phyloP scores from a whole-genome alignment of 2,329 filamentous ascomycete genomes.

The Alternaria longipes region DNA sequence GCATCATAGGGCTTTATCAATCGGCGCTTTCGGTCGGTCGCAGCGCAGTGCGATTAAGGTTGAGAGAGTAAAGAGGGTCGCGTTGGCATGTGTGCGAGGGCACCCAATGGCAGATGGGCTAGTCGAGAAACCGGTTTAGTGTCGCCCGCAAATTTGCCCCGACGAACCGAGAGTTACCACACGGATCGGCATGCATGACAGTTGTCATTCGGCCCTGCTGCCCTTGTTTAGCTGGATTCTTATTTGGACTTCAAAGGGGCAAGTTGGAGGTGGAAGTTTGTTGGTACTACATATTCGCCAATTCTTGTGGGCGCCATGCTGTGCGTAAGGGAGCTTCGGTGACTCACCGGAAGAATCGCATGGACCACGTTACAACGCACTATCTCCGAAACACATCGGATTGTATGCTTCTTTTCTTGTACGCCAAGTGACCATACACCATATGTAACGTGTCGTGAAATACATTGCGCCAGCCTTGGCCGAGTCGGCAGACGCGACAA shows the following conservation, averaged over 20 bases:
- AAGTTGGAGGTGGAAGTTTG: not conserved
- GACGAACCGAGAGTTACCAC: conserved; percentile 25
- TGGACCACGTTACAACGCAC: not conserved
- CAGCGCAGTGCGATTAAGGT: conserved; percentile 17
- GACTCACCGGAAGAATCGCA: not conserved
- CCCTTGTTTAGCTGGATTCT: conserved; percentile 1
- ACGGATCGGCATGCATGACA: conserved; percentile 14
- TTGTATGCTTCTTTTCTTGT: not conserved
- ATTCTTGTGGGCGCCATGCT: not conserved
- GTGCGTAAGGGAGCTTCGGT: not conserved
- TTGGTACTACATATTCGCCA: no score
- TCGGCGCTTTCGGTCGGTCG: conserved; percentile 9
- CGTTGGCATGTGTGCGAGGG: conserved; percentile 13
- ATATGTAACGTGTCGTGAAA: not conserved
- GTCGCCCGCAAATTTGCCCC: conserved; percentile 22
- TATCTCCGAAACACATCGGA: not conserved
- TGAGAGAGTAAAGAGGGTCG: conserved; percentile 14
- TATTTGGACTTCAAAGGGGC: not conserved
- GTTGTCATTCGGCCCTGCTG: conserved; percentile 14
- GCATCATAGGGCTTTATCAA: conserved; percentile 2
- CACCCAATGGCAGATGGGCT: conserved; percentile 18
- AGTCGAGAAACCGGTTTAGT: conserved; percentile 21
- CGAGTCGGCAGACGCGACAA: not conserved
- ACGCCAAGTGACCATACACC: not conserved
- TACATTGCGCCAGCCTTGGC: not conserved